A percentile compares a stretch with the other conserved stretches of the same genome.
Conservation (phyloP, 306 rosid species). For the Ormosia semicastrata region DNA sequence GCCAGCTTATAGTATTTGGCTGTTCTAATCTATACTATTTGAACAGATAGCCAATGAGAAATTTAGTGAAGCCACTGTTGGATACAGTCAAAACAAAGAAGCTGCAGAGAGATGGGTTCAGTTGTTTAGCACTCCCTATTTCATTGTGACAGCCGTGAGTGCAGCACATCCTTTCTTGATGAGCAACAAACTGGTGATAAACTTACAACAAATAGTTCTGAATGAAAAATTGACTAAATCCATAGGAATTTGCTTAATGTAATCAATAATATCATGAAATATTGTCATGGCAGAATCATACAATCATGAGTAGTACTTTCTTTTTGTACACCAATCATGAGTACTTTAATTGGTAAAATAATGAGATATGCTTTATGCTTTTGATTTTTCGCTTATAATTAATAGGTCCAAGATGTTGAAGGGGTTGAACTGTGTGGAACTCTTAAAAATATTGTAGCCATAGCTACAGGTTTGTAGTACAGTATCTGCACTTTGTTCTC, state of each 20-base stretch:
- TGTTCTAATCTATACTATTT: neutral
- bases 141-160: slow-evolving; percentile 74
- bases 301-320: neutral
- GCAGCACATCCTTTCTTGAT: neutral
- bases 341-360: neutral
- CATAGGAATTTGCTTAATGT: neutral
- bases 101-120: slow-evolving; percentile 44
- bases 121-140: slow-evolving; percentile 40
- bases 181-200: neutral
- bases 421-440: slow-evolving; percentile 97
- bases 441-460: slow-evolving; percentile 84
- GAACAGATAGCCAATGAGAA: slow-evolving; percentile 54
- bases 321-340: neutral
- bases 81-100: slow-evolving; percentile 31
- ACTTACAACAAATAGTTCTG: neutral
- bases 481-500: neutral
- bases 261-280: neutral
- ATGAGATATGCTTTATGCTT: slow-evolving; percentile 8
- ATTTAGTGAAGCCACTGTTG: slow-evolving; percentile 46
- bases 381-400: slow-evolving; percentile 24
- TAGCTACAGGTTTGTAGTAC: slow-evolving; percentile 74
- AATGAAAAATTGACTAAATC: neutral
- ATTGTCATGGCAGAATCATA: neutral
- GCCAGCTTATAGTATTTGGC: neutral
- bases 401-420: slow-evolving; percentile 83